Conservation (phyloP, 2,329 filamentous ascomycete species). For the Teratosphaeria gauchensis region DNA sequence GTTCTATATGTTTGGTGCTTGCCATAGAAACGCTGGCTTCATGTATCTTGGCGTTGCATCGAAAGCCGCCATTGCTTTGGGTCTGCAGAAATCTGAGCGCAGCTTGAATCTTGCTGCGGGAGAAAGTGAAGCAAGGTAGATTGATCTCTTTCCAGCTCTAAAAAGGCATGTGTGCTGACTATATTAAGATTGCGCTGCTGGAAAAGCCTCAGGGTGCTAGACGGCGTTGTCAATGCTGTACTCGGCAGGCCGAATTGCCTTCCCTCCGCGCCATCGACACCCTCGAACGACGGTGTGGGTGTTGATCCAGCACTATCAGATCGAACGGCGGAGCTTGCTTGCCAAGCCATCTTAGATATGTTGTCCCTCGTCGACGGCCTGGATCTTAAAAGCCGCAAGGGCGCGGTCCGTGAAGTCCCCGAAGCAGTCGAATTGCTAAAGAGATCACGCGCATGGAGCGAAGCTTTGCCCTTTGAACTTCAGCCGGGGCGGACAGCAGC, state of each 20-base stretch:
- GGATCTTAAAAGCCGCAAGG: neutral
- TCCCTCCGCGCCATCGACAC: neutral
- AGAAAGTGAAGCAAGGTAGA: neutral
- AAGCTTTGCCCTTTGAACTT: neutral
- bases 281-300: neutral
- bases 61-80: neutral
- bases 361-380: neutral
- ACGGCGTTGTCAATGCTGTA: neutral
- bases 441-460: neutral
- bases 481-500: neutral
- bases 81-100: neutral
- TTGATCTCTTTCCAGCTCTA: neutral
- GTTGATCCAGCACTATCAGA: neutral
- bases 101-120: neutral
- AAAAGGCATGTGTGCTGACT: neutral
- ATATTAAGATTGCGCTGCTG: neutral
- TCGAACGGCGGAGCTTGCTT: neutral
- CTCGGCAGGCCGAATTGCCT: neutral
- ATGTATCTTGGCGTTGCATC: neutral
- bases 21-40: neutral
- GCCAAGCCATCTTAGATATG: neutral
- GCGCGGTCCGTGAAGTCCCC: neutral
- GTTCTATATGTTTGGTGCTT: neutral
- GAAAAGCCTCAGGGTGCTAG: neutral
- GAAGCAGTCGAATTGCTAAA: neutral